Evolutionary conservation across 2,329 filamentous ascomycete species (phyloP), one percentile per base, ranked within the genome.

Genomic region (Akanthomyces muscarius): DNA sequence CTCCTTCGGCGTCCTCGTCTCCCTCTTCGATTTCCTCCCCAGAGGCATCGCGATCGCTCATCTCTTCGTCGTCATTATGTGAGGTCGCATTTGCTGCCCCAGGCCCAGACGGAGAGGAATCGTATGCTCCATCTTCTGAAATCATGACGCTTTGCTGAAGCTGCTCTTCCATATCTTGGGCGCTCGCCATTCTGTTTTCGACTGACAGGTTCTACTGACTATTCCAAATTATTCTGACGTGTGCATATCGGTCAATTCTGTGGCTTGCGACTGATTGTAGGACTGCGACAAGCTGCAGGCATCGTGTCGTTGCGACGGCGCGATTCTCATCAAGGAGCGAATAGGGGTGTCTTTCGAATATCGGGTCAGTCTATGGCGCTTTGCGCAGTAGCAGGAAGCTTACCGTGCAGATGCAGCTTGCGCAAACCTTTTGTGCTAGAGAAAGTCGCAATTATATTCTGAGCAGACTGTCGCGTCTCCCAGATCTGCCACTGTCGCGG

Each of bases 121-220:
- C 52, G 61, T 78, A 80, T 42, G 80, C 78, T 55, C 76, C 78
- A 62, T 79, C 80, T 63, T 83, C 81, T 6, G 81, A 83, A 62
- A 80, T 75, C 67, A 82, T 75, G 50, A 79, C 80, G 71, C 82
- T 84, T 68, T 83, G 81, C 69, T 85, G 83, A 63, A 84, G 76
- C 71, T 85, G 81, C 64, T 86, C 83, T 70, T 85, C 80, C 75
- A 83, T 84, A 56, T 80, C 75, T 69, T 83, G 82, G 62, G 80
- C 77, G 68, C 78, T 83, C 59, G 79, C 73, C 80, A 84, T 84
- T 53, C 67, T 74, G 68, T 21, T 68, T 67, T 69, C 66, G 65
- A 64, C 64, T 66, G 65, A 66, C 66, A 63, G 64, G 61, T 64
- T 56, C 25, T 21, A 14, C 30, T 52, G 53, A 52, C 13, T 10